phyloP scores from a whole-genome alignment of 768 basidiomycete species.

The Calocybe gangraenosa region DNA sequence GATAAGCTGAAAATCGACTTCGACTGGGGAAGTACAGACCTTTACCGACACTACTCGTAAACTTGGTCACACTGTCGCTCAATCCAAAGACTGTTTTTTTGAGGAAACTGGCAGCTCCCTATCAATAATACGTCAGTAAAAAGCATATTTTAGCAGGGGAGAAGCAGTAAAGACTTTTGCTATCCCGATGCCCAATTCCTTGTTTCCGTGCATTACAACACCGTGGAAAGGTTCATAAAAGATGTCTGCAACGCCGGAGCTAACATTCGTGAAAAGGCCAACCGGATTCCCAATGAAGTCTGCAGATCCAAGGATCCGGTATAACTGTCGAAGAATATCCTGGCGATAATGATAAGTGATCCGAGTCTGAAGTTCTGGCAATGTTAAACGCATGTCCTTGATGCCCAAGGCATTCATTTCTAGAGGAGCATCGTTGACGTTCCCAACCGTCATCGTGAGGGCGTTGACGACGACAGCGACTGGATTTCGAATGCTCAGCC shows the following conservation, averaged over 20 bases:
- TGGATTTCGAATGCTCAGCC: slow-evolving; percentile 81
- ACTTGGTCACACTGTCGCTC: slow-evolving; percentile 95
- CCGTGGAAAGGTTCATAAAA: slow-evolving; percentile 99
- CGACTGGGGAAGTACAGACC: slow-evolving; percentile 36
- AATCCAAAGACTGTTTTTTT: slow-evolving; percentile 99
- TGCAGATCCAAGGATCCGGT: slow-evolving; percentile 95
- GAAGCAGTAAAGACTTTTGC: slow-evolving; percentile 60
- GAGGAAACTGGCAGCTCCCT: slow-evolving; percentile 97
- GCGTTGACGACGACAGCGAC: slow-evolving; percentile 92
- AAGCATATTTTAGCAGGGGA: background rate
- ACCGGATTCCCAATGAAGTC: slow-evolving; percentile 97
- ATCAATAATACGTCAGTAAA: no score
- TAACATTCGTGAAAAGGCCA: slow-evolving; percentile 96
- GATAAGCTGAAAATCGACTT: no score
- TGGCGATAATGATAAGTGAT: slow-evolving; percentile 91
- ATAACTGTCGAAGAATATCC: slow-evolving; percentile 89
- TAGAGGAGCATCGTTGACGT: slow-evolving; percentile 92
- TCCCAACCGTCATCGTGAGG: slow-evolving; percentile 94
- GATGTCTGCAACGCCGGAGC: slow-evolving; percentile 95
- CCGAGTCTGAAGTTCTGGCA: slow-evolving; percentile 79
- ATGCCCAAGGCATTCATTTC: slow-evolving; percentile 92
- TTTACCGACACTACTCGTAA: slow-evolving; percentile 97
- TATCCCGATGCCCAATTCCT: slow-evolving; percentile 89
- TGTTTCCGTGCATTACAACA: slow-evolving; percentile 93
- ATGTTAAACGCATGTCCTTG: slow-evolving; percentile 87